Base-by-base conservation (phyloP, 805 yeast genomes). In the Saccharomyces paradoxus region DNA sequence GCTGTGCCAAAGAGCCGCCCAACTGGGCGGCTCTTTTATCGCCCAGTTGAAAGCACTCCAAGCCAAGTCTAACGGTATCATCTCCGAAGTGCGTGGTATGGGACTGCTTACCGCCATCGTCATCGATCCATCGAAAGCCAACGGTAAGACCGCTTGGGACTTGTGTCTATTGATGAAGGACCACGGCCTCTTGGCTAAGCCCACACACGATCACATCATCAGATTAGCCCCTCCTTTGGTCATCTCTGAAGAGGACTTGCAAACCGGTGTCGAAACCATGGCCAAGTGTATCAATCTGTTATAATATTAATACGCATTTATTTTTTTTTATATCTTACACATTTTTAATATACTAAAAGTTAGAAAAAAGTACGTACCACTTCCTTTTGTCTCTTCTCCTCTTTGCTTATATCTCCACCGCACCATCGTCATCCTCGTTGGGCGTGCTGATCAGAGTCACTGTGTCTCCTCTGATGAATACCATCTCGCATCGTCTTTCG, bases 381-480 rank as follows among this genome's bases (percentile, higher is more conserved):
- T 21, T 22, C 17, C 22, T 21, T 46, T 17, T 17, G 8, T n/a
- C 27, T 14, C 26, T 46, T 10, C 5, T 21, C 5, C 28, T 46
- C 3, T 6, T 41, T 22, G 17, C 5, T 8, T 32, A 50, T 50
- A 17, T 17, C 26, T 21, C 26, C 27, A n/a, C 46, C 27, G 41
- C 41, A 31, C 50, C 53, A 51, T 37, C 46, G 48, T 61, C 68
- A 12, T 66, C 70, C 9, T 66, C 68, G 29, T 67, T 52, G 24
- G 77, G 74, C 4, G 84, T 77, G 53, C 86, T 83, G 53, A 94
- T 84, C 61, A 91, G 78, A 51, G 95, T 89, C 48, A 94, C 98
- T 2, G 95, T 84, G 72, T 94, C 99, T n/a, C 99, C 99, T 74
- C 99, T 84, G 14, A 94, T 91, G 72, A 92, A 92, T 47, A 94